Conservation (phyloP, 768 basidiomycete genomes). For the Lactarius psammicola region DNA sequence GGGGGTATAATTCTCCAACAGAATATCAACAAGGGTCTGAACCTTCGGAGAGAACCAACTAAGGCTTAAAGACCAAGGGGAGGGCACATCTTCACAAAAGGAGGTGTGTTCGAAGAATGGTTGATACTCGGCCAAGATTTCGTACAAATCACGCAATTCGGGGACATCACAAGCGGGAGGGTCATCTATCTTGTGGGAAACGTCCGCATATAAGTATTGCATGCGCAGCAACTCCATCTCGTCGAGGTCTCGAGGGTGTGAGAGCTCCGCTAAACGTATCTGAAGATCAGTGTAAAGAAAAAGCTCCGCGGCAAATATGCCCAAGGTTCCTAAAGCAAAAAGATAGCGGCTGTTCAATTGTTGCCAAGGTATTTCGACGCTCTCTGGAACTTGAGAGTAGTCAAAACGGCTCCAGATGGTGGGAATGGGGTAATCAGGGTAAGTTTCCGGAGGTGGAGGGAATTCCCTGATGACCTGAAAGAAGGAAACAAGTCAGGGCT, state of each 20-base stretch:
- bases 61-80: constrained; percentile 36
- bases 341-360: constrained; percentile 63
- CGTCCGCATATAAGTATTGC: constrained; percentile 20
- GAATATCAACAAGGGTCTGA: constrained; percentile 55
- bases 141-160: constrained; percentile 41
- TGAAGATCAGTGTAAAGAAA: constrained; percentile 64
- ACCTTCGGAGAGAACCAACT: constrained; percentile 77
- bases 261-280: constrained; percentile 45
- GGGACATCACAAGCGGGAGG: constrained; percentile 5
- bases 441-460: constrained; percentile 45
- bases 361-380: constrained; percentile 52
- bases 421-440: constrained; percentile 53
- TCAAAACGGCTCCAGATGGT: constrained; percentile 54
- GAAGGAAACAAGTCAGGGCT: background rate
- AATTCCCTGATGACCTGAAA: constrained; percentile 23
- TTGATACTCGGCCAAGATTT: constrained; percentile 48
- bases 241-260: constrained; percentile 33
- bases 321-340: constrained; percentile 59
- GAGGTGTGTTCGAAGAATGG: constrained; percentile 39
- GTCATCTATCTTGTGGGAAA: background rate
- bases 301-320: constrained; percentile 72
- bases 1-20: constrained; percentile 51
- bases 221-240: constrained; percentile 32
- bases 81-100: constrained; percentile 43
- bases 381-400: constrained; percentile 36